phyloP scores from a whole-genome alignment of 805 yeast genomes.

The Starmerella roubikii region DNA sequence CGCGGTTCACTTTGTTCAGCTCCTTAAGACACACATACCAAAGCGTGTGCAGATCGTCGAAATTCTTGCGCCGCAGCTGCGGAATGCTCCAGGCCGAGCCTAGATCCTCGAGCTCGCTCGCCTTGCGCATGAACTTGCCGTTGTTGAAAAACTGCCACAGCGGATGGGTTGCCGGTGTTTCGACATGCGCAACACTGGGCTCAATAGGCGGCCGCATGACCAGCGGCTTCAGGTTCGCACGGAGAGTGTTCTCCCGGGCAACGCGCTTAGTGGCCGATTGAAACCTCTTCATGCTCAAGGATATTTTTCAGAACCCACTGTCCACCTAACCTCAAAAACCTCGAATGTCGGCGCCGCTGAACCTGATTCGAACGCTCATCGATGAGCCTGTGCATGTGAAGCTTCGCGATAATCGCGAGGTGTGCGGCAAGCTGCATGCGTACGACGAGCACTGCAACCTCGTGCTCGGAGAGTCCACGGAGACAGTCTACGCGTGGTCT shows the following conservation, averaged over 20 bases:
- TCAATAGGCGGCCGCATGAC: slow-evolving; percentile 68
- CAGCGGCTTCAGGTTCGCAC: slow-evolving; percentile 33
- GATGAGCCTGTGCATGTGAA: slow-evolving; percentile 82
- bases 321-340: not conserved
- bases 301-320: not conserved
- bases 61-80: slow-evolving; percentile 79
- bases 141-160: slow-evolving; percentile 82
- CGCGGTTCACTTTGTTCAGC: slow-evolving; percentile 66
- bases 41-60: slow-evolving; percentile 78
- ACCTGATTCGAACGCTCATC: slow-evolving; percentile 66
- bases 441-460: slow-evolving; percentile 94
- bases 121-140: slow-evolving; percentile 45
- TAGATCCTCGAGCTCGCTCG: slow-evolving; percentile 32
- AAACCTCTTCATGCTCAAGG: slow-evolving; percentile 10
- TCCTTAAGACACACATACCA: slow-evolving; percentile 85
- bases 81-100: slow-evolving; percentile 76
- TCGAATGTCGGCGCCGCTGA: slow-evolving; percentile 61
- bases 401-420: slow-evolving; percentile 85
- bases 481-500: slow-evolving; percentile 52
- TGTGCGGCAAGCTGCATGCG: slow-evolving; percentile 81
- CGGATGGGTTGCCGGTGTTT: slow-evolving; percentile 75
- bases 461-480: slow-evolving; percentile 85
- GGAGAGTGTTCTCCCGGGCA: not conserved
- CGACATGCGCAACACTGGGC: slow-evolving; percentile 63
- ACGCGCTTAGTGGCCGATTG: slow-evolving; percentile 5